Conservation (phyloP, 2,329 filamentous ascomycete species). For the Cercospora zeae-maydis region DNA sequence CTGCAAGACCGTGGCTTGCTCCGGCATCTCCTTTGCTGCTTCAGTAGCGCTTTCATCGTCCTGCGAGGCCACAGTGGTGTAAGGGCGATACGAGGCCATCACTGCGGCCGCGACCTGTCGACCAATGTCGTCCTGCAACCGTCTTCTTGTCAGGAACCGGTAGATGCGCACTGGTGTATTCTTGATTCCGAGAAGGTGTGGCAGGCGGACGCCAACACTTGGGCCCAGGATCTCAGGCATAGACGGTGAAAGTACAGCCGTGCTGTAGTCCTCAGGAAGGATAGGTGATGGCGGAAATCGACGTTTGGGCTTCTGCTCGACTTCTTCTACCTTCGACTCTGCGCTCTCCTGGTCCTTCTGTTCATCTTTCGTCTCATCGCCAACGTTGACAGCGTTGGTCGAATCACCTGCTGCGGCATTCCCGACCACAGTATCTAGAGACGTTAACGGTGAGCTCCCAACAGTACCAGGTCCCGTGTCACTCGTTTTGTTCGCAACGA, state of each 20-base stretch:
- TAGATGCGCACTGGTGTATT: conserved; percentile 83
- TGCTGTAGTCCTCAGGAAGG: conserved; percentile 65
- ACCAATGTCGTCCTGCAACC: conserved; percentile 82
- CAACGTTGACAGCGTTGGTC: not conserved
- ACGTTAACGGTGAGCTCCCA: conserved; percentile 11
- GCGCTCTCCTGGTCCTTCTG: conserved; percentile 19
- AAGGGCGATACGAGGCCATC: conserved; percentile 56
- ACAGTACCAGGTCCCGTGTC: conserved; percentile 13
- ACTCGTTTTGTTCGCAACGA: conserved; percentile 27
- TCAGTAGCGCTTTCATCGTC: conserved; percentile 28
- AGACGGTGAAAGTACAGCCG: conserved; percentile 59
- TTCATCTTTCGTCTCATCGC: conserved; percentile 11
- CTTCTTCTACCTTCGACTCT: conserved; percentile 35
- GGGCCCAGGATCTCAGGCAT: conserved; percentile 71
- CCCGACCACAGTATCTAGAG: conserved; percentile 10
- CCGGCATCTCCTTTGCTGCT: conserved; percentile 44
- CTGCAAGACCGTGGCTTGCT: conserved; percentile 63
- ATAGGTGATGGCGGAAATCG: conserved; percentile 72
- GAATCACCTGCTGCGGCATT: not conserved
- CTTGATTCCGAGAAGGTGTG: conserved; percentile 86
- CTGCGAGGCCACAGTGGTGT: conserved; percentile 30
- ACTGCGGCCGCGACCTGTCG: conserved; percentile 83
- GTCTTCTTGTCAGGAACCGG: conserved; percentile 80
- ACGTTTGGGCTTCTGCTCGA: conserved; percentile 45
- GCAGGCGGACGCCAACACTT: conserved; percentile 69